Conservation (phyloP, 163 green algal genomes). For the Scenedesmus sp. region DNA sequence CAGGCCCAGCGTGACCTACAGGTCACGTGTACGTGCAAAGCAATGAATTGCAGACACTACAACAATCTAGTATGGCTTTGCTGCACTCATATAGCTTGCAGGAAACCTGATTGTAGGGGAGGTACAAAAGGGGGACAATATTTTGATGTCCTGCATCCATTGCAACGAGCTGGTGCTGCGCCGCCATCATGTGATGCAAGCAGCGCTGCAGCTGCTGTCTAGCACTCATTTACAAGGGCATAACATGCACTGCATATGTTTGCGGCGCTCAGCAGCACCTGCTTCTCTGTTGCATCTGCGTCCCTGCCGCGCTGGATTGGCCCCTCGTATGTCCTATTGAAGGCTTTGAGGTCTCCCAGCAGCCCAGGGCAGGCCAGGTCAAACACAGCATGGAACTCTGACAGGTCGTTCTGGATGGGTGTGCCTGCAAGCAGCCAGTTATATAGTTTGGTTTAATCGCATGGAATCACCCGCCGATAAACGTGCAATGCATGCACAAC, state of each 20-base stretch:
- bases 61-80: too few relatives aligned
- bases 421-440: slow-evolving; percentile 69
- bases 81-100: neutral
- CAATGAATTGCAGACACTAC: neutral
- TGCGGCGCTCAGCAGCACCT: slow-evolving; percentile 17
- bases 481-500: too few relatives aligned
- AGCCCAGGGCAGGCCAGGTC: slow-evolving; percentile 91
- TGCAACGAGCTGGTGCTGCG: neutral
- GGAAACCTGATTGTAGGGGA: too few relatives aligned
- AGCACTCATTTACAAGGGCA: neutral
- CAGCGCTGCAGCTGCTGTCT: neutral
- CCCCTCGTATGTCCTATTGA: slow-evolving; percentile 75
- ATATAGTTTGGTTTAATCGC: neutral
- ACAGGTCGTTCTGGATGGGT: slow-evolving; percentile 95
- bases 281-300: slow-evolving; percentile 80
- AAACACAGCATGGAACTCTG: slow-evolving; percentile 89
- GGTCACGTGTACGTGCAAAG: too few relatives aligned
- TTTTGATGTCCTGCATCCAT: too few relatives aligned
- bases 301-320: slow-evolving; percentile 80
- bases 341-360: slow-evolving; percentile 76
- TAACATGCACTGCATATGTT: neutral
- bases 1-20: slow-evolving; percentile 52
- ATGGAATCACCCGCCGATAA: neutral
- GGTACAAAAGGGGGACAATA: too few relatives aligned
- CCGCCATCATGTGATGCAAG: neutral